phyloP scores from a whole-genome alignment of 2,329 filamentous ascomycete genomes.

The Paecilomyces sp. region DNA sequence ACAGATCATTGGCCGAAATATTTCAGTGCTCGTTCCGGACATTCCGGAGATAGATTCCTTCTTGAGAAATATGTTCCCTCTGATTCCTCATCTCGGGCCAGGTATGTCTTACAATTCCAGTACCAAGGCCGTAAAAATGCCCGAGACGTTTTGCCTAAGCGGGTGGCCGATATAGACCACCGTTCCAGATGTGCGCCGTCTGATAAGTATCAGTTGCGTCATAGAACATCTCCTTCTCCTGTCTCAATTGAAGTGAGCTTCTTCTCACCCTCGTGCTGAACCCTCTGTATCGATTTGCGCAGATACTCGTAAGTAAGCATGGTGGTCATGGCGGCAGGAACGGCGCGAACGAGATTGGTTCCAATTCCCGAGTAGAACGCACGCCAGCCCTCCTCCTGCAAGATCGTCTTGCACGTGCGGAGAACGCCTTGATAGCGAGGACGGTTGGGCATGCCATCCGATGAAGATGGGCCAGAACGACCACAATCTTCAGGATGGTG shows the following conservation, averaged over 20 bases:
- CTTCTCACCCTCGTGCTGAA: conserved; percentile 46
- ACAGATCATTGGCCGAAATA: background rate
- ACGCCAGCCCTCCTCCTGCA: conserved; percentile 87
- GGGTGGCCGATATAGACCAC: background rate
- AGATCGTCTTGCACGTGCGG: conserved; percentile 74
- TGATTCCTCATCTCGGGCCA: background rate
- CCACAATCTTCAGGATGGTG: conserved; percentile 37
- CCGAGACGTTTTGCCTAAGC: background rate
- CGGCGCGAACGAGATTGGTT: conserved; percentile 92
- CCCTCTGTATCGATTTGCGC: conserved; percentile 45
- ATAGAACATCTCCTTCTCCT: background rate
- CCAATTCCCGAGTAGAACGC: conserved; percentile 97
- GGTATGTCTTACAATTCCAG: background rate
- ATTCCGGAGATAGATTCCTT: background rate
- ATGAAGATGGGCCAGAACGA: conserved; percentile 39
- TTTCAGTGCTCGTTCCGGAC: background rate
- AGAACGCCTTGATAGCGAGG: conserved; percentile 68
- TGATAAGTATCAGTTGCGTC: background rate
- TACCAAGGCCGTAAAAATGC: background rate
- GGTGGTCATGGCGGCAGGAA: conserved; percentile 92
- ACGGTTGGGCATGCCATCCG: conserved; percentile 51
- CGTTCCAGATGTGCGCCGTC: background rate
- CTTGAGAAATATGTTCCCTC: background rate
- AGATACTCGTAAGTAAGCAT: conserved; percentile 93
- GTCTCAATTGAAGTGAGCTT: conserved; percentile 17